These are phyloP conservation scores for Cryptococcus sp. DNA, from an alignment of 1,284 basidiomycete genomes.

Conservation along the genomic window DNA sequence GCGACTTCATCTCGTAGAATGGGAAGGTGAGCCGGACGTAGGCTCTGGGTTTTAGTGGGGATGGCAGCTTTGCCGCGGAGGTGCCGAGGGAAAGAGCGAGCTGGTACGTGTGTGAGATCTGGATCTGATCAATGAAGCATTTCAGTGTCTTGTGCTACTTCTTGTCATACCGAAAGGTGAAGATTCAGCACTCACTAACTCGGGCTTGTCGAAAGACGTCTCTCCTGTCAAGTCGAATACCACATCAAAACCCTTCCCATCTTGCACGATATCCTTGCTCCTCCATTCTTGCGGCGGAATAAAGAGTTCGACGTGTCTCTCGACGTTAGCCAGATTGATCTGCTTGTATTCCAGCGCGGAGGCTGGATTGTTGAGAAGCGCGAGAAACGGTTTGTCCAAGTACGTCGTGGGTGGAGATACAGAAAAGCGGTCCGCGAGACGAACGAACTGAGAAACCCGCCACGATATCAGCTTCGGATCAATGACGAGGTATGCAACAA, in stretches of 20 bases:
- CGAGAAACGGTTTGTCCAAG: conserved; percentile 72
- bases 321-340: conserved; percentile 68
- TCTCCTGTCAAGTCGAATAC: conserved; percentile 63
- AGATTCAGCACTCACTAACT: conserved; percentile 60
- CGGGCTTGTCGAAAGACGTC: conserved; percentile 72
- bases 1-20: conserved; percentile 69
- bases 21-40: conserved; percentile 79
- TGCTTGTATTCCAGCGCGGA: conserved; percentile 67
- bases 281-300: conserved; percentile 32
- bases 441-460: conserved; percentile 68
- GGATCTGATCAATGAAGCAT: conserved; percentile 47
- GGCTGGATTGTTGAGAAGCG: conserved; percentile 58
- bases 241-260: conserved; percentile 36
- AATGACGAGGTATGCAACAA: conserved; percentile 4
- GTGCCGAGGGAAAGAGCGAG: conserved; percentile 67
- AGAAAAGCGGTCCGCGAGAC: conserved; percentile 80
- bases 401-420: conserved; percentile 84
- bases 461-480: conserved; percentile 62
- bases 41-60: conserved; percentile 64
- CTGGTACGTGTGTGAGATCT: conserved; percentile 75
- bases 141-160: conserved; percentile 4
- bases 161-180: background rate
- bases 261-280: conserved; percentile 19
- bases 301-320: conserved; percentile 42
- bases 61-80: conserved; percentile 61